A percentile compares a stretch with the other conserved stretches of the same genome.
phyloP scores from a whole-genome alignment of 495 filamentous ascomycete species.

The Daldinia bambusicola region DNA sequence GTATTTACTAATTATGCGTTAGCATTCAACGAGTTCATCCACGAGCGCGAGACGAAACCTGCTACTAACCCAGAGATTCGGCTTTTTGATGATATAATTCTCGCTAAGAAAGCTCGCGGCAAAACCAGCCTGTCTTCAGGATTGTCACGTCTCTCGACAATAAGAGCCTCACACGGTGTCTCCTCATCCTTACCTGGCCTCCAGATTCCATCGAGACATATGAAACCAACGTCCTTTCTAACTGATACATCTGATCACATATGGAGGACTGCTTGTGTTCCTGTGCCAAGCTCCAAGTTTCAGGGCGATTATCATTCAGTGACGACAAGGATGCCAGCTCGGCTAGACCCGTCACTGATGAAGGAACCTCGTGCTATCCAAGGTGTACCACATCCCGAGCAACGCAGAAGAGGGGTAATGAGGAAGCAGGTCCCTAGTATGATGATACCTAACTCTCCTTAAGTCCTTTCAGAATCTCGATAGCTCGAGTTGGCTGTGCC shows the following conservation, averaged over 20 bases:
- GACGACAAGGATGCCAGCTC: constrained; percentile 74
- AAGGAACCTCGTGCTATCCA: constrained; percentile 83
- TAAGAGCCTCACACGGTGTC: constrained; percentile 57
- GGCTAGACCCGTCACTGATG: constrained; percentile 87
- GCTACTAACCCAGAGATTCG: constrained; percentile 72
- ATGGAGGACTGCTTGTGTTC: constrained; percentile 89
- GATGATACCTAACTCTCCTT: constrained; percentile 50
- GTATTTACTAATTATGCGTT: constrained; percentile 26
- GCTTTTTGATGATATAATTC: constrained; percentile 94
- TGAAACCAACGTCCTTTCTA: constrained; percentile 74
- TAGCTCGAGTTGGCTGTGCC: constrained; percentile 15
- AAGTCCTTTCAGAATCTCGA: constrained; percentile 9
- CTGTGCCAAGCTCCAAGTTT: constrained; percentile 76
- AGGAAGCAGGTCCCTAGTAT: constrained; percentile 82
- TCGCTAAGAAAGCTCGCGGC: constrained; percentile 92
- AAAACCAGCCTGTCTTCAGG: constrained; percentile 61
- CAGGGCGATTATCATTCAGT: constrained; percentile 70
- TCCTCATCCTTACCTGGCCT: constrained; percentile 48
- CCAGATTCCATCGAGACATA: constrained; percentile 47
- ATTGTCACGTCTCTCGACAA: constrained; percentile 63
- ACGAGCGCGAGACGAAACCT: constrained; percentile 79
- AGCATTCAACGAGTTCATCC: constrained; percentile 97
- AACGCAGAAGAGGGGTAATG: constrained; percentile 65
- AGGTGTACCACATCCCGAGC: constrained; percentile 74
- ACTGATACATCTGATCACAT: constrained; percentile 89